A percentile compares a stretch with the other conserved stretches of the same genome.
Evolutionary conservation across 495 filamentous ascomycete genomes (phyloP).

Genomic region (Penicillium taxi): DNA sequence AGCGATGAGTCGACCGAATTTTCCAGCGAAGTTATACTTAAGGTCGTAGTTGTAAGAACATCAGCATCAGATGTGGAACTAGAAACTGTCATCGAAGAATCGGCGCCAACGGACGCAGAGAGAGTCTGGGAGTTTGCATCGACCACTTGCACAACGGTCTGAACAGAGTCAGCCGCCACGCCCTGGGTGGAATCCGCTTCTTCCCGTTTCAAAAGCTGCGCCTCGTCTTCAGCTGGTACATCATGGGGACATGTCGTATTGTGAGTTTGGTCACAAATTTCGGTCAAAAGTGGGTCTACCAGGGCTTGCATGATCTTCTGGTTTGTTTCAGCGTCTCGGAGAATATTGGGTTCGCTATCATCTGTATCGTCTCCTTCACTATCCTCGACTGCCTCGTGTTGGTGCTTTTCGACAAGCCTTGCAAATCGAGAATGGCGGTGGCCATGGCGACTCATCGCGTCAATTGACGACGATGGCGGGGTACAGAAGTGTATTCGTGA

Average conservation of each 20-base stretch:
- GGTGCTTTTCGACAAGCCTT: slow-evolving; percentile 13
- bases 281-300: slow-evolving; percentile 1
- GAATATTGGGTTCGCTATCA: slow-evolving; percentile 1
- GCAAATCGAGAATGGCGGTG: slow-evolving; percentile 17
- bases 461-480: background rate
- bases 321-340: background rate
- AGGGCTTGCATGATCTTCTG: slow-evolving; percentile 1
- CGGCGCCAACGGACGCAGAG: slow-evolving; percentile 7
- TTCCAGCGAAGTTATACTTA: background rate
- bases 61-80: slow-evolving; percentile 9
- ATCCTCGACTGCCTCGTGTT: slow-evolving; percentile 4
- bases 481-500: slow-evolving; percentile 1
- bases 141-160: slow-evolving; percentile 17
- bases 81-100: slow-evolving; percentile 16
- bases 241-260: slow-evolving; percentile 8
- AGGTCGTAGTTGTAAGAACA: slow-evolving; percentile 5
- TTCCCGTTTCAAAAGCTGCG: slow-evolving; percentile 13
- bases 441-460: slow-evolving; percentile 19
- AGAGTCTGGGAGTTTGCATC: slow-evolving; percentile 16
- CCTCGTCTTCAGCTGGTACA: background rate
- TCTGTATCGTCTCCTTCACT: slow-evolving; percentile 4
- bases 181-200: slow-evolving; percentile 4
- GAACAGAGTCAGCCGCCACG: background rate
- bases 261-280: slow-evolving; percentile 10
- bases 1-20: background rate